Conservation (phyloP, 2,329 filamentous ascomycete genomes). For the Ceratocystis destructans region DNA sequence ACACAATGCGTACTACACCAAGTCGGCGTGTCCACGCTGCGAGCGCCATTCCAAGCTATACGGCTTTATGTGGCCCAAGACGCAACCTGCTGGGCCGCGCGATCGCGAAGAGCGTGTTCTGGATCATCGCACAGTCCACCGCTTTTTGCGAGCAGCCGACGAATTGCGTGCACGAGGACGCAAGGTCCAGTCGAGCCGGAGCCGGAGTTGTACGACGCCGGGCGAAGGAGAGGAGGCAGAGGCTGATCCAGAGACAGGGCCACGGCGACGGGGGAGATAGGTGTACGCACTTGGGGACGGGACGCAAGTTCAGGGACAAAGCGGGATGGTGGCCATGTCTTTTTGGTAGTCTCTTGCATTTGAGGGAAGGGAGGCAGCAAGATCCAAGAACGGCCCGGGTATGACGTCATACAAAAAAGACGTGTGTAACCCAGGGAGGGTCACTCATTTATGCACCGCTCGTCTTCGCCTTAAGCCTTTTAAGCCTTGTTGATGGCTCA, state of each 20-base stretch:
- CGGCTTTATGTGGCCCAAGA: constrained; percentile 93
- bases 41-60: constrained; percentile 94
- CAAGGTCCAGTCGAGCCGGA: constrained; percentile 12
- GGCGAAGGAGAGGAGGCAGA: background rate
- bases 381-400: background rate
- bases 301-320: background rate
- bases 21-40: constrained; percentile 76
- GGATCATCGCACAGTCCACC: constrained; percentile 77
- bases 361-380: background rate
- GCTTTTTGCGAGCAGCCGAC: constrained; percentile 61
- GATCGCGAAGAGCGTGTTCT: constrained; percentile 62
- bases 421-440: background rate
- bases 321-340: background rate
- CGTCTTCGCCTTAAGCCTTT: too few species aligned
- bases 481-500: background rate
- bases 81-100: constrained; percentile 58
- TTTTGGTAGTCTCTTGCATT: too few species aligned
- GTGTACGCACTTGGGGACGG: background rate
- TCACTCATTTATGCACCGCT: background rate
- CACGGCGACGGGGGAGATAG: background rate
- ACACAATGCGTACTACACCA: constrained; percentile 72
- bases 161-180: constrained; percentile 43
- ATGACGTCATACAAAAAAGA: background rate
- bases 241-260: background rate
- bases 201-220: background rate